Conservation (phyloP, 257 asterid genomes). For the Catharanthus roseus region DNA sequence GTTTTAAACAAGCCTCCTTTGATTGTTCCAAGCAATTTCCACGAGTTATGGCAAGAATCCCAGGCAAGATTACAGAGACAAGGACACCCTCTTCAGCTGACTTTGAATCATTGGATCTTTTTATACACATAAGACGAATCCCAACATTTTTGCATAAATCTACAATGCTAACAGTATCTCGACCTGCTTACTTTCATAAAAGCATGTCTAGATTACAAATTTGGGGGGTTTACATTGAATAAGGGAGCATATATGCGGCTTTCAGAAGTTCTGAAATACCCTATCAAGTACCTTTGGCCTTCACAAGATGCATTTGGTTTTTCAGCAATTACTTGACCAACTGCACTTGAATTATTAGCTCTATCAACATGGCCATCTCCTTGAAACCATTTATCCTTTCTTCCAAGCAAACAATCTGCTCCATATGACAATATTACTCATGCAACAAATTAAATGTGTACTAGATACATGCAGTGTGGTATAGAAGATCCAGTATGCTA, state of each 20-base stretch:
- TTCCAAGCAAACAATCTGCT: conserved; percentile 13
- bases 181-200: neutral
- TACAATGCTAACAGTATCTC: neutral
- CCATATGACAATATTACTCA: conserved; percentile 4
- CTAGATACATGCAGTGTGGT: neutral
- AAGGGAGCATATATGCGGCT: neutral
- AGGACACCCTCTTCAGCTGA: neutral
- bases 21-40: neutral
- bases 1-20: neutral
- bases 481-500: neutral
- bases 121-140: neutral
- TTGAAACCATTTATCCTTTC: conserved; percentile 17
- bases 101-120: neutral
- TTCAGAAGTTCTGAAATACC: neutral
- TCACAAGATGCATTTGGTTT: conserved; percentile 11
- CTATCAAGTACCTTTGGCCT: conserved; percentile 22
- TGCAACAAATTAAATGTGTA: neutral
- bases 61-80: neutral
- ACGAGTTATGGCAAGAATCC: neutral
- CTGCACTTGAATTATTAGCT: conserved; percentile 4
- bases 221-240: neutral
- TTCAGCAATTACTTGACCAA: conserved; percentile 10
- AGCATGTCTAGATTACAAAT: neutral
- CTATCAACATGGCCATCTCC: conserved; percentile 12
- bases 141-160: neutral